Base-by-base conservation (phyloP, 495 filamentous ascomycete genomes). In the Penicillium arizonense region DNA sequence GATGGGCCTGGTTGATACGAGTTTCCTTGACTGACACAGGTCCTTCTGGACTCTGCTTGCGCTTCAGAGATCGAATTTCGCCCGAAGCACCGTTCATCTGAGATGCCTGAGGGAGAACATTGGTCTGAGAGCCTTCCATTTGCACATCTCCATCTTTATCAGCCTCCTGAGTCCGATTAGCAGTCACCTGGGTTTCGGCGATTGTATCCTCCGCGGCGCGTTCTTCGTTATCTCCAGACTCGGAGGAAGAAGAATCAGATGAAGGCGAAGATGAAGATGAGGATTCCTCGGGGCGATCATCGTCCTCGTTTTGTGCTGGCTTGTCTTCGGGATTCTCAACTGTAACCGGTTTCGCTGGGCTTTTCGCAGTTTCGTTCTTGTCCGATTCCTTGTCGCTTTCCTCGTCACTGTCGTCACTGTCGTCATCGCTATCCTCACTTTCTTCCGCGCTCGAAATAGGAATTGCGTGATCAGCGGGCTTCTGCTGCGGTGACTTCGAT, bases 21-120 rank as follows among this genome's bases (percentile, higher is more conserved):
- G 60, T 59, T 38, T 70, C 61, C 37, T 73, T 73, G 21, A 57
- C 62, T 0, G 69, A 56, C 4, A 28, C 32, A 2, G 52, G 28
- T 23, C 37, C 18, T n/a, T 62, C 62, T 4, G 32, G 18, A 32
- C 61, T 65, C 40, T 56, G 58, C 43, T 68, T 72, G 32, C 69
- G 58, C 50, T 72, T 72, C 18, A 58, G 60, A 14, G 55, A 55
- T 12, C 28, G 24, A 23, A 34, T 41, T 3, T 44, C 43, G 13
- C 9, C 16, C 12, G 33, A 24, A 16, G 21, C 21, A 23, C 18
- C 30, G 6, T 35, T 35, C 33, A 16, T 34, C 26, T 32, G 42
- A 32, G 26, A 24, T 24, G 23, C 28, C 7, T 7, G 28, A 30
- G 28, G 28, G 28, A 5, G 9, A 8, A 30, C 8, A 8, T 0